Percentiles rank a stretch among this genome's conserved stretches.
Conservation (phyloP, 495 filamentous ascomycete genomes). For the Parachaetomium inaequale region DNA sequence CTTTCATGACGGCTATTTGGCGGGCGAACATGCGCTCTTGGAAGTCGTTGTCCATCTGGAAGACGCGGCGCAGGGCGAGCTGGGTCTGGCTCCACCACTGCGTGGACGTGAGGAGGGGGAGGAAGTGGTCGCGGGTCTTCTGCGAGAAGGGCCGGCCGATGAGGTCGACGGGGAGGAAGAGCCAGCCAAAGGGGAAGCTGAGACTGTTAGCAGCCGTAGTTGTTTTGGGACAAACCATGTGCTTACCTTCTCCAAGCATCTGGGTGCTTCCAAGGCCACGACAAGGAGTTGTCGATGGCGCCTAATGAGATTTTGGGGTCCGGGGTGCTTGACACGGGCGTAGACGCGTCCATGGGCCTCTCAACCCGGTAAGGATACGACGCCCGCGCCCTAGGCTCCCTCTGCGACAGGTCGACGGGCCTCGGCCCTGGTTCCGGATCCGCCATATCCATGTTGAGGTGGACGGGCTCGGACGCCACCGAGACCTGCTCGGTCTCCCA, state of each 20-base stretch:
- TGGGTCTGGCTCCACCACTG: slow-evolving; percentile 97
- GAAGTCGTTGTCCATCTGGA: slow-evolving; percentile 90
- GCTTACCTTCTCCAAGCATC: slow-evolving; percentile 69
- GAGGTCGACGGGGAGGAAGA: slow-evolving; percentile 92
- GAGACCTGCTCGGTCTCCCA: slow-evolving; percentile 75
- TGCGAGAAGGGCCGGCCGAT: slow-evolving; percentile 96
- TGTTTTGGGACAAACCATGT: neutral
- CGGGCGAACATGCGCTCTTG: slow-evolving; percentile 96
- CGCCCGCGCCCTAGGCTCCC: slow-evolving; percentile 43
- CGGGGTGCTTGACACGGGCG: slow-evolving; percentile 54
- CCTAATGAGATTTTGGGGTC: slow-evolving; percentile 72
- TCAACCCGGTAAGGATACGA: slow-evolving; percentile 71
- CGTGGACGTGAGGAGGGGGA: slow-evolving; percentile 87
- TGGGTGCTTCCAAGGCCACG: slow-evolving; percentile 99
- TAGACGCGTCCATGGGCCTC: slow-evolving; percentile 77
- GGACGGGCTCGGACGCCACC: slow-evolving; percentile 78
- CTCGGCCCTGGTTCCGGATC: slow-evolving; percentile 53
- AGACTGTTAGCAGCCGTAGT: slow-evolving; percentile 8
- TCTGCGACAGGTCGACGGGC: slow-evolving; percentile 52
- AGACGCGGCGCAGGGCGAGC: slow-evolving; percentile 73
- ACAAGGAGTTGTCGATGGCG: slow-evolving; percentile 95
- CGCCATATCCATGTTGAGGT: slow-evolving; percentile 52
- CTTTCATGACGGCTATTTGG: slow-evolving; percentile 98
- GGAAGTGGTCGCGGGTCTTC: slow-evolving; percentile 87
- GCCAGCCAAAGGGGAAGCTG: slow-evolving; percentile 97